Evolutionary conservation across 2,329 filamentous ascomycete genomes (phyloP).

Genomic region (Chrysoporthe puriensis): DNA sequence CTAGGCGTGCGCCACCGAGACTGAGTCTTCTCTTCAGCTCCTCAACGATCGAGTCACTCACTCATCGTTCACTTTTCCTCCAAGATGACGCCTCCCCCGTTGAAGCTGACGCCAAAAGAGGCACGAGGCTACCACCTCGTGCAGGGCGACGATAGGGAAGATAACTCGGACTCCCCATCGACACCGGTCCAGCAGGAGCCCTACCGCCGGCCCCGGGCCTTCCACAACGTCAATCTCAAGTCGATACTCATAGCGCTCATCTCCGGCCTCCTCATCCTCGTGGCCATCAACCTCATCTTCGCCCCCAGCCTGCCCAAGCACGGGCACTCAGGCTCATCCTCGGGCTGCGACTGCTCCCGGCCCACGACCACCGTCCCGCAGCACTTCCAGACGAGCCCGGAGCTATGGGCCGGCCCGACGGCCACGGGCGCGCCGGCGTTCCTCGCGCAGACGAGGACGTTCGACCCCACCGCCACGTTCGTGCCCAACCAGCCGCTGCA

Average conservation of each 20-base stretch:
- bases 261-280: slow-evolving; percentile 31
- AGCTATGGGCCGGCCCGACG: slow-evolving; percentile 67
- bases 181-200: slow-evolving; percentile 16
- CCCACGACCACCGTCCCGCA: slow-evolving; percentile 53
- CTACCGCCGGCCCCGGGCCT: slow-evolving; percentile 24
- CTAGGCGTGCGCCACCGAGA: not conserved
- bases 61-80: not conserved
- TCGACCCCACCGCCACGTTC: slow-evolving; percentile 67
- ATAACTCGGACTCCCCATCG: slow-evolving; percentile 19
- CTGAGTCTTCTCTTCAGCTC: not conserved
- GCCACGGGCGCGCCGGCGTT: slow-evolving; percentile 72
- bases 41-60: not conserved
- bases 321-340: slow-evolving; percentile 13
- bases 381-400: slow-evolving; percentile 65
- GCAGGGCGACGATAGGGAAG: slow-evolving; percentile 22
- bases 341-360: slow-evolving; percentile 16
- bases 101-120: slow-evolving; percentile 26
- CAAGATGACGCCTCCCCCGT: slow-evolving; percentile 23
- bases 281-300: slow-evolving; percentile 32
- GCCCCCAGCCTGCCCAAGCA: slow-evolving; percentile 29
- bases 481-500: slow-evolving; percentile 72
- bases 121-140: slow-evolving; percentile 30
- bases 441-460: slow-evolving; percentile 70
- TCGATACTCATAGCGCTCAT: slow-evolving; percentile 31
- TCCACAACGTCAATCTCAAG: slow-evolving; percentile 27